A percentile compares a stretch with the other conserved stretches of the same genome.
phyloP scores from a whole-genome alignment of 139 green algal species.

The Klebsormidium nitens region DNA sequence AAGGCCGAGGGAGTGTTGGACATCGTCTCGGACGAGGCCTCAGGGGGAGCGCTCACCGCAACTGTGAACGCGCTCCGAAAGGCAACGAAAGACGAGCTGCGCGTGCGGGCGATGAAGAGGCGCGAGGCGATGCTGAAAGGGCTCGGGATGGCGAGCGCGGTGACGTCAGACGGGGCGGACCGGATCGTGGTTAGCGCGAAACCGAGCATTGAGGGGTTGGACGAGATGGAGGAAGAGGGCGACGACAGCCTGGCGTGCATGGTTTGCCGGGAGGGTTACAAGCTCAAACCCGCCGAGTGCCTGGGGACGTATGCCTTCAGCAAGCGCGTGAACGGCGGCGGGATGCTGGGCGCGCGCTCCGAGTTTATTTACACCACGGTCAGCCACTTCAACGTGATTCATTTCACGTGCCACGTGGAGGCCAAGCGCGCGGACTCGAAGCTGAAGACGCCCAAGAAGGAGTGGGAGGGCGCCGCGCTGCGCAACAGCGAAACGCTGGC shows the following conservation, averaged over 20 bases:
- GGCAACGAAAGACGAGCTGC: conserved; percentile 7
- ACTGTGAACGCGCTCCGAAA: conserved; percentile 6
- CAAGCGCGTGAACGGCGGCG: conserved; percentile 28
- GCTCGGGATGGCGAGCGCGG: too few relatives aligned
- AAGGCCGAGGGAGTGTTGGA: conserved; percentile 54
- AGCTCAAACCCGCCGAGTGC: conserved; percentile 39
- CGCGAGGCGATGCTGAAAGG: conserved; percentile 36
- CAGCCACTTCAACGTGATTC: conserved; percentile 65
- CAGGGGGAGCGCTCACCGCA: not conserved
- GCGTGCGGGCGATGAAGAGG: not conserved
- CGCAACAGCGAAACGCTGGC: conserved; percentile 60
- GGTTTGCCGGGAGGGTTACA: conserved; percentile 58
- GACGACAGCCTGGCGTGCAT: conserved; percentile 43
- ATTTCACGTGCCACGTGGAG: conserved; percentile 52
- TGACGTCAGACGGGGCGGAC: conserved; percentile 18
- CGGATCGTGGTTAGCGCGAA: conserved; percentile 11
- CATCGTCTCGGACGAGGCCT: conserved; percentile 16
- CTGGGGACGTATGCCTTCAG: conserved; percentile 55
- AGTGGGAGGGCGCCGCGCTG: conserved; percentile 63
- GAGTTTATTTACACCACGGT: conserved; percentile 38
- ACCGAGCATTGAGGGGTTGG: conserved; percentile 20
- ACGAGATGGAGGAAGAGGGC: conserved; percentile 44
- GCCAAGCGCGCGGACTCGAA: conserved; percentile 50
- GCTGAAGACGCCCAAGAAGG: conserved; percentile 52
- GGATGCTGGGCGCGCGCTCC: not conserved